A percentile compares a stretch with the other conserved stretches of the same genome.
phyloP scores from a whole-genome alignment of 306 rosid species.

The Glycine soja region DNA sequence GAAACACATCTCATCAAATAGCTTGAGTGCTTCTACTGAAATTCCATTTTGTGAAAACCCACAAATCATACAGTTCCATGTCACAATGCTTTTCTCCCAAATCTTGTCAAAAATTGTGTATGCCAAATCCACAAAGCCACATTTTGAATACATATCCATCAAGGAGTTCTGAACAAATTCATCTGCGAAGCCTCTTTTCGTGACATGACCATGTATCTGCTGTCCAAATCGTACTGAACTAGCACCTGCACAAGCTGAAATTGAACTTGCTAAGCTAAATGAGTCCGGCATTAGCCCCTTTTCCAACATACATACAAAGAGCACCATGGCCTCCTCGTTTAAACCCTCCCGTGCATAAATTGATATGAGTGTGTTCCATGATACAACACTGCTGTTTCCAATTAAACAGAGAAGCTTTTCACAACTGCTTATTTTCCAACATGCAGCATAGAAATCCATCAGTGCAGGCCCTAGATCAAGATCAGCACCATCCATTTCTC shows the following conservation, averaged over 20 bases:
- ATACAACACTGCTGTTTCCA: constrained; percentile 56
- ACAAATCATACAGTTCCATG: constrained; percentile 90
- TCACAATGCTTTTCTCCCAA: constrained; percentile 58
- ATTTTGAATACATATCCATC: constrained; percentile 90
- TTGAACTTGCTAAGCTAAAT: constrained; percentile 80
- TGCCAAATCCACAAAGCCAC: constrained; percentile 70
- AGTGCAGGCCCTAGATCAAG: constrained; percentile 70
- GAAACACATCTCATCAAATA: constrained; percentile 73
- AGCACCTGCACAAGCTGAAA: constrained; percentile 75
- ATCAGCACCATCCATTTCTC: constrained; percentile 55
- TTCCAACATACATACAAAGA: constrained; percentile 64
- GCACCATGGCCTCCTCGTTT: constrained; percentile 56
- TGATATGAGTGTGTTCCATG: constrained; percentile 80
- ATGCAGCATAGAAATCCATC: constrained; percentile 74
- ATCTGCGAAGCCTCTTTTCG: constrained; percentile 66
- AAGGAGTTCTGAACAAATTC: constrained; percentile 84
- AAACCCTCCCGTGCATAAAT: constrained; percentile 68
- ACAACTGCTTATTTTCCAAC: constrained; percentile 55
- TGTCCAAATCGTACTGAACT: constrained; percentile 67
- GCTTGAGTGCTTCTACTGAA: constrained; percentile 70
- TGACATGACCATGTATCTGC: constrained; percentile 77
- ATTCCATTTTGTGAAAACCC: constrained; percentile 81
- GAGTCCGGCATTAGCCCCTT: constrained; percentile 78
- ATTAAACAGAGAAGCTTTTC: constrained; percentile 58
- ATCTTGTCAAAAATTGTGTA: constrained; percentile 62